Percentiles rank a stretch among this genome's conserved stretches.
Conservation (phyloP, 1,139 yeast genomes). For the Candida albicans region DNA sequence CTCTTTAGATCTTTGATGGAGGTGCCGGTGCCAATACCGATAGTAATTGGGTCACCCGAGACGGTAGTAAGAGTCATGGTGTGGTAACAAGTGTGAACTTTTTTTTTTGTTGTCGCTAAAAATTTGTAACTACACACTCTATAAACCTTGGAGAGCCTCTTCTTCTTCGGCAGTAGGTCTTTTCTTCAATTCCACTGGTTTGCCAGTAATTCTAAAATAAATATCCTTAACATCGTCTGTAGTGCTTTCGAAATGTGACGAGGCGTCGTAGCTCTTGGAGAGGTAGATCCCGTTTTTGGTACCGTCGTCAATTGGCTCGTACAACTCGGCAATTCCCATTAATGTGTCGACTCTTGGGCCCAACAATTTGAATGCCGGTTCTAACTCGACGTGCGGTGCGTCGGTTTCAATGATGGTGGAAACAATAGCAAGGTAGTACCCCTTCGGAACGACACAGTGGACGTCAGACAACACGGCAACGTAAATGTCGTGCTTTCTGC, state of each 20-base stretch:
- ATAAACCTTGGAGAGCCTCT: slow-evolving; percentile 35
- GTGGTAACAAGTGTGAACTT: neutral
- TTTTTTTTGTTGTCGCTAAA: neutral
- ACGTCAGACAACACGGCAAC: slow-evolving; percentile 87
- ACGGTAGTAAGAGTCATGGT: slow-evolving; percentile 25
- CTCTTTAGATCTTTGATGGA: slow-evolving; percentile 55
- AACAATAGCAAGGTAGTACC: slow-evolving; percentile 88
- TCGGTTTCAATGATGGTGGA: slow-evolving; percentile 95
- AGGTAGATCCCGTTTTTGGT: slow-evolving; percentile 73
- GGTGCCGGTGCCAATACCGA: slow-evolving; percentile 65
- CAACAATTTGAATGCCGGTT: slow-evolving; percentile 89
- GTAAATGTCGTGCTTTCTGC: slow-evolving; percentile 91
- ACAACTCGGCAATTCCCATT: slow-evolving; percentile 92
- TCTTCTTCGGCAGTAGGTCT: slow-evolving; percentile 67
- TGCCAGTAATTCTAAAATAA: slow-evolving; percentile 88
- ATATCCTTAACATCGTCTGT: slow-evolving; percentile 96
- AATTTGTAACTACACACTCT: neutral
- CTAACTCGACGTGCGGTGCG: slow-evolving; percentile 87
- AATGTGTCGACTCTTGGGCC: slow-evolving; percentile 82
- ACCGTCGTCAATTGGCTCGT: slow-evolving; percentile 87
- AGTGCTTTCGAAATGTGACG: slow-evolving; percentile 93
- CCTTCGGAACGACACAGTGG: slow-evolving; percentile 89
- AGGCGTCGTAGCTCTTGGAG: slow-evolving; percentile 88
- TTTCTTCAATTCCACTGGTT: slow-evolving; percentile 82
- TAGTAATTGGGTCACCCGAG: slow-evolving; percentile 36